These are phyloP conservation scores for Starmerella etchellsii DNA, from an alignment of 805 yeast species.

Conservation along the genomic window DNA sequence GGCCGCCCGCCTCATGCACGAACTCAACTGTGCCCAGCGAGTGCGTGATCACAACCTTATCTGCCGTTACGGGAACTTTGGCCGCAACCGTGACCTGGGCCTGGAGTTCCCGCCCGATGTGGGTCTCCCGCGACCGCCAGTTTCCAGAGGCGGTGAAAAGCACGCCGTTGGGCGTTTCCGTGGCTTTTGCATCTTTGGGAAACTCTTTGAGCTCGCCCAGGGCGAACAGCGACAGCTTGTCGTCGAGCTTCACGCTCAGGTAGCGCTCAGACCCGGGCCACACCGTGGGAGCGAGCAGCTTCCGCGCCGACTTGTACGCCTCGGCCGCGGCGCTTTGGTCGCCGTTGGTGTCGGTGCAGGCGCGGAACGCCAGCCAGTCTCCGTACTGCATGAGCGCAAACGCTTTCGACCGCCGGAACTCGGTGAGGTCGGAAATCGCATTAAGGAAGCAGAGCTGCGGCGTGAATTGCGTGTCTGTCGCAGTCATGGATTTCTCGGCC, in stretches of 20 bases:
- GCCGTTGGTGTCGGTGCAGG: not conserved
- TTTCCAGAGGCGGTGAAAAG: constrained; percentile 5
- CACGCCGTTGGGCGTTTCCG: not conserved
- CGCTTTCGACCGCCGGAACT: constrained; percentile 10
- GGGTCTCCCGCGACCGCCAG: constrained; percentile 12
- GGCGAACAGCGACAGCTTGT: constrained; percentile 10
- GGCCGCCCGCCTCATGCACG: not conserved
- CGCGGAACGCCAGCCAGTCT: constrained; percentile 7
- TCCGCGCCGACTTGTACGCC: constrained; percentile 13
- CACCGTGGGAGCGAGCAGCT: constrained; percentile 1
- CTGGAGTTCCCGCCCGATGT: constrained; percentile 15
- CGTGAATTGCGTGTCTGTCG: not conserved
- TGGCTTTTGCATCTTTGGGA: not conserved
- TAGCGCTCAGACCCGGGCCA: constrained; percentile 13
- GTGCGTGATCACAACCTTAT: constrained; percentile 9
- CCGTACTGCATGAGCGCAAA: constrained; percentile 15
- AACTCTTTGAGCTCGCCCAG: constrained; percentile 3
- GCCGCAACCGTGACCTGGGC: constrained; percentile 18
- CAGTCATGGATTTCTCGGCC: not conserved
- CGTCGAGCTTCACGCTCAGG: constrained; percentile 9
- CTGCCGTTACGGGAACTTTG: constrained; percentile 12
- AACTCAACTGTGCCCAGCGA: constrained; percentile 10
- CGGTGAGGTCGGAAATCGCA: constrained; percentile 14
- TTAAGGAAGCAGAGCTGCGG: constrained; percentile 11
- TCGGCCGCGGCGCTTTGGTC: constrained; percentile 13